phyloP scores from a whole-genome alignment of 2,329 filamentous ascomycete species.

The Seiridium unicorne region DNA sequence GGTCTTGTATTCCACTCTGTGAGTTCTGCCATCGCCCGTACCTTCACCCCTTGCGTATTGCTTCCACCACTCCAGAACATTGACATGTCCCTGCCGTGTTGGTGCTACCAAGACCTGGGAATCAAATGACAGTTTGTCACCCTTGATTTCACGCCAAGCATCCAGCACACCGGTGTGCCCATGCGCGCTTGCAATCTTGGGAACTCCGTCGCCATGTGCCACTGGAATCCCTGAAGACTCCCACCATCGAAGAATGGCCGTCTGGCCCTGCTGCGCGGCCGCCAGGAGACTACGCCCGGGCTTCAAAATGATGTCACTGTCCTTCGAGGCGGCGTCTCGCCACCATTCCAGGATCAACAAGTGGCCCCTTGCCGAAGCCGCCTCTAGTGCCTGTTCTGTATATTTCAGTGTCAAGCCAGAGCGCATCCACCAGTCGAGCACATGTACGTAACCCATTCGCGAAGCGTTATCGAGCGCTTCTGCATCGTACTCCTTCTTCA shows the following conservation, averaged over 20 bases:
- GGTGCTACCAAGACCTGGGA: slow-evolving; percentile 81
- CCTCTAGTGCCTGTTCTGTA: slow-evolving; percentile 83
- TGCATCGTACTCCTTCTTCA: slow-evolving; percentile 80
- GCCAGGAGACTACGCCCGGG: slow-evolving; percentile 82
- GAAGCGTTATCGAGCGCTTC: slow-evolving; percentile 88
- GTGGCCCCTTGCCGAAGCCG: slow-evolving; percentile 81
- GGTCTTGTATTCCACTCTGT: slow-evolving; percentile 87
- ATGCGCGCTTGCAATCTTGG: slow-evolving; percentile 80
- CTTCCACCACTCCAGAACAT: slow-evolving; percentile 92
- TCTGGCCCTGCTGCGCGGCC: slow-evolving; percentile 79
- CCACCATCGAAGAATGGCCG: slow-evolving; percentile 84
- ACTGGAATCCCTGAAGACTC: slow-evolving; percentile 77
- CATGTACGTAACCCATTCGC: slow-evolving; percentile 77
- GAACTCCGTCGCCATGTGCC: slow-evolving; percentile 76
- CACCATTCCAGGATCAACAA: slow-evolving; percentile 92
- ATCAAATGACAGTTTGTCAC: slow-evolving; percentile 73
- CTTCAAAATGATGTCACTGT: slow-evolving; percentile 63
- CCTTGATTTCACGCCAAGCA: slow-evolving; percentile 74
- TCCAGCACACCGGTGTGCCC: slow-evolving; percentile 83
- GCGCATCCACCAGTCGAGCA: slow-evolving; percentile 89
- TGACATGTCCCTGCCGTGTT: slow-evolving; percentile 81
- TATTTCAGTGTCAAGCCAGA: slow-evolving; percentile 77
- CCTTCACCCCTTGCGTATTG: slow-evolving; percentile 58
- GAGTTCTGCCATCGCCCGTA: slow-evolving; percentile 51
- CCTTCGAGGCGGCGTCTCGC: slow-evolving; percentile 66